phyloP scores from a whole-genome alignment of 805 yeast genomes.

The Metschnikowia arizonensis region DNA sequence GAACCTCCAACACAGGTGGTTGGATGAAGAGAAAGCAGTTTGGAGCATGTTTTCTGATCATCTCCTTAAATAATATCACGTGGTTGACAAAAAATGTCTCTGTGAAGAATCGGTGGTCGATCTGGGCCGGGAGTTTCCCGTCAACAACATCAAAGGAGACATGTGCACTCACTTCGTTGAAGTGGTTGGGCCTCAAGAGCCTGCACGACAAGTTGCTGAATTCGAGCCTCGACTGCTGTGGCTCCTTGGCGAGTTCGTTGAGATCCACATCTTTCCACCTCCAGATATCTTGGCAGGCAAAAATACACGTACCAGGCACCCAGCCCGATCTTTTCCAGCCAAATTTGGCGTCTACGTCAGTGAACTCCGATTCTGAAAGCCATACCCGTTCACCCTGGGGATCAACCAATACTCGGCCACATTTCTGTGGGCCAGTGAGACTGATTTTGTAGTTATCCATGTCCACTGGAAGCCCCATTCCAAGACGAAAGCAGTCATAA shows the following conservation, averaged over 20 bases:
- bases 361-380: constrained; percentile 48
- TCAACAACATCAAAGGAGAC: constrained; percentile 11
- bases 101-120: constrained; percentile 54
- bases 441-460: constrained; percentile 71
- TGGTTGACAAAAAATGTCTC: constrained; percentile 63
- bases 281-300: constrained; percentile 83
- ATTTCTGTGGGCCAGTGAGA: constrained; percentile 70
- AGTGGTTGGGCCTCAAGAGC: constrained; percentile 29
- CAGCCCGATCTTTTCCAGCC: constrained; percentile 69
- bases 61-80: constrained; percentile 47
- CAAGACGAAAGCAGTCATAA: constrained; percentile 66
- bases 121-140: constrained; percentile 31
- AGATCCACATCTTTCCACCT: constrained; percentile 32
- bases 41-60: constrained; percentile 43
- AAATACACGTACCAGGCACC: constrained; percentile 71
- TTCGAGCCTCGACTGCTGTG: constrained; percentile 30
- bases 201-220: constrained; percentile 21
- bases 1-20: constrained; percentile 75
- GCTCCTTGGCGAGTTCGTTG: constrained; percentile 15
- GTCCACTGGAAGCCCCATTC: constrained; percentile 68
- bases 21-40: constrained; percentile 62
- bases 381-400: constrained; percentile 70
- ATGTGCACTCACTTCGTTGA: constrained; percentile 24
- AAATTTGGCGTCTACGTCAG: constrained; percentile 52
- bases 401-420: constrained; percentile 52